A percentile compares a stretch with the other conserved stretches of the same genome.
These are phyloP conservation scores for Cinnamomum chago DNA, from an alignment of 164 flowering plant genomes.

Conservation along the genomic window DNA sequence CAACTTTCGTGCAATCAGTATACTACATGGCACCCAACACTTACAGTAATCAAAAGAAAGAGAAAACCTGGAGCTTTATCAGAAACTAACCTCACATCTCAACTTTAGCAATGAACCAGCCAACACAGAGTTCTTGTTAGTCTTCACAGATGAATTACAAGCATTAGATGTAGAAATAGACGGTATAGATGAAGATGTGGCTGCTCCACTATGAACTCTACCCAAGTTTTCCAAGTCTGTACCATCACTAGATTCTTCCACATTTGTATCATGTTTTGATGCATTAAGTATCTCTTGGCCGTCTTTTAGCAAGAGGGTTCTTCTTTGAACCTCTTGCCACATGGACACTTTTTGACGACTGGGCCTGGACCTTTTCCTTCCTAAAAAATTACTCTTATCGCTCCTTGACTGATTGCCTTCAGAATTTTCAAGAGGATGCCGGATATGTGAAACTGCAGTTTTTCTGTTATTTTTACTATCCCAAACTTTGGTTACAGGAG, in stretches of 20 bases:
- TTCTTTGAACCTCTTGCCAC: conserved; percentile 89
- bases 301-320: conserved; percentile 75
- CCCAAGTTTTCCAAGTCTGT: conserved; percentile 56
- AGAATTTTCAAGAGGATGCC: conserved; percentile 86
- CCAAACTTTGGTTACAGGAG: conserved; percentile 94
- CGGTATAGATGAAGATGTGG: conserved; percentile 66
- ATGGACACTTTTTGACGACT: conserved; percentile 40
- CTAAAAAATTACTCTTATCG: conserved; percentile 39
- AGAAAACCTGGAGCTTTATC: background rate
- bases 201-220: conserved; percentile 58
- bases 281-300: conserved; percentile 68
- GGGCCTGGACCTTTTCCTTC: conserved; percentile 59
- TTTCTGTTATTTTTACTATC: conserved; percentile 76
- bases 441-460: conserved; percentile 48
- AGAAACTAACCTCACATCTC: conserved; percentile 77
- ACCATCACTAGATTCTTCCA: conserved; percentile 73
- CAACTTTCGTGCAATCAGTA: conserved; percentile 16
- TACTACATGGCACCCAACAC: conserved; percentile 12
- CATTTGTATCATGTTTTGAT: conserved; percentile 29
- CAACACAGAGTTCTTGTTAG: conserved; percentile 38
- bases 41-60: conserved; percentile 1
- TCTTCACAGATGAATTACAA: conserved; percentile 29
- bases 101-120: conserved; percentile 71
- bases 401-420: conserved; percentile 38
- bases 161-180: conserved; percentile 36